Evolutionary conservation across 116 monocot species (phyloP).

Genomic region (Zostera marina): DNA sequence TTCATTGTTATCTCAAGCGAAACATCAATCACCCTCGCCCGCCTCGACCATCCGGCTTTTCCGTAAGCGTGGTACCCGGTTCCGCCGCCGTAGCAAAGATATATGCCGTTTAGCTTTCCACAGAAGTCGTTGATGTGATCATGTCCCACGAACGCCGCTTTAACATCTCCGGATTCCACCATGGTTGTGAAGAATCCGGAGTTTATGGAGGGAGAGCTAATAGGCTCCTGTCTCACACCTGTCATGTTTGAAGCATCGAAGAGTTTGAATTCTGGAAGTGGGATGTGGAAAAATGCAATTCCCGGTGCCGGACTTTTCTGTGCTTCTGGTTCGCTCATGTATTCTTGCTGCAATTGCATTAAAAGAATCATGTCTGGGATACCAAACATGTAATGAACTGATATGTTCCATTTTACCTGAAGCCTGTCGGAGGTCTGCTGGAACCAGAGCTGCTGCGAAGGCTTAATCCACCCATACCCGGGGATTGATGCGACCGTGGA

Average conservation of each 20-base stretch:
- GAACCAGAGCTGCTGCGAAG: slow-evolving; percentile 71
- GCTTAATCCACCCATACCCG: slow-evolving; percentile 65
- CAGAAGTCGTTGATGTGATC: slow-evolving; percentile 26
- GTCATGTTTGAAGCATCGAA: slow-evolving; percentile 32
- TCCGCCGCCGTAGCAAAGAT: slow-evolving; percentile 21
- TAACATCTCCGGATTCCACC: slow-evolving; percentile 18
- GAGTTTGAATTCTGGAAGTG: slow-evolving; percentile 38
- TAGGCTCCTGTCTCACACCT: slow-evolving; percentile 42
- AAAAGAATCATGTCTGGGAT: neutral
- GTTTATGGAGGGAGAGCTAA: slow-evolving; percentile 41
- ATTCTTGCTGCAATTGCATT: slow-evolving; percentile 9
- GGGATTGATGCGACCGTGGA: slow-evolving; percentile 29
- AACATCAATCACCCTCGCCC: slow-evolving; percentile 66
- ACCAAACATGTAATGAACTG: neutral
- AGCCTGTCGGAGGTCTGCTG: slow-evolving; percentile 26
- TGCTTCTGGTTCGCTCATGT: slow-evolving; percentile 18
- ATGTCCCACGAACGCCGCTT: slow-evolving; percentile 17
- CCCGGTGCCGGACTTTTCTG: slow-evolving; percentile 38
- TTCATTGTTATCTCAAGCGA: slow-evolving; percentile 40
- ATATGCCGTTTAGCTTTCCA: slow-evolving; percentile 9
- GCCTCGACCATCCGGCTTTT: slow-evolving; percentile 86
- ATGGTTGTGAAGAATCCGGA: slow-evolving; percentile 29
- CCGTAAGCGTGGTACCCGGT: slow-evolving; percentile 90
- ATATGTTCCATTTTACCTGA: slow-evolving; percentile 12
- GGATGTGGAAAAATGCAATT: slow-evolving; percentile 67